Evolutionary conservation across 1,284 basidiomycete species (phyloP).

Genomic region (Athelia sp.): DNA sequence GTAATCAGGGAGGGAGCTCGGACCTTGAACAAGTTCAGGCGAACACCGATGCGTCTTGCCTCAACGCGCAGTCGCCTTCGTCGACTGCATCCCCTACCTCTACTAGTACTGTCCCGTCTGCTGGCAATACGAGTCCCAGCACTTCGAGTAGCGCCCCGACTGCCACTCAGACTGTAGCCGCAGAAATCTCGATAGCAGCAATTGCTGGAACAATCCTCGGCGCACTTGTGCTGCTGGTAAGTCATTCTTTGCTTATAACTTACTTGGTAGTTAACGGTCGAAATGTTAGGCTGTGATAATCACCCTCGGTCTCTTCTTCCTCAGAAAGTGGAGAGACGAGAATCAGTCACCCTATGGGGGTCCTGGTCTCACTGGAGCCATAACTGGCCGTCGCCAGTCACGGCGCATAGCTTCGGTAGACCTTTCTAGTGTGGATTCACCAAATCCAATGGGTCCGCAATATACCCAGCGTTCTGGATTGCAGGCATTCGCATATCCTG

Average conservation of each 20-base stretch:
- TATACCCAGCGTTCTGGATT: neutral
- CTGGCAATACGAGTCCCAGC: constrained; percentile 20
- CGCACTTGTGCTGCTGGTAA: constrained; percentile 42
- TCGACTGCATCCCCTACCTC: constrained; percentile 16
- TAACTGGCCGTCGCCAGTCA: constrained; percentile 5
- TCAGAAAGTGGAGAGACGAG: constrained; percentile 29
- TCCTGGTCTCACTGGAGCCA: constrained; percentile 16
- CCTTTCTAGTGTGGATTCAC: too few relatives aligned
- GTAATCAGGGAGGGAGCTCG: constrained; percentile 54
- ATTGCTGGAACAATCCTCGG: constrained; percentile 61
- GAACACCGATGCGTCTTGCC: constrained; percentile 49
- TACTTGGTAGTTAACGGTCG: neutral
- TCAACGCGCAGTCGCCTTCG: constrained; percentile 44
- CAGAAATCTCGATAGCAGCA: constrained; percentile 34
- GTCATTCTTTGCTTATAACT: neutral
- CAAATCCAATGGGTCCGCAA: neutral
- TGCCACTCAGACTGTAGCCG: constrained; percentile 14
- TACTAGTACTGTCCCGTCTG: constrained; percentile 25
- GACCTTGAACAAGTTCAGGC: constrained; percentile 41
- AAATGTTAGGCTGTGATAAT: constrained; percentile 31
- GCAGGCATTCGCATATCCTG: neutral
- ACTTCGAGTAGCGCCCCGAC: constrained; percentile 6
- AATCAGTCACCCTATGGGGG: constrained; percentile 9
- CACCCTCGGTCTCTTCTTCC: constrained; percentile 45
- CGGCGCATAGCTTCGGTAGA: constrained; percentile 10